These are phyloP conservation scores for Coemansia sp. DNA, from an alignment of 192 early-diverging fungal genomes.

Conservation along the genomic window DNA sequence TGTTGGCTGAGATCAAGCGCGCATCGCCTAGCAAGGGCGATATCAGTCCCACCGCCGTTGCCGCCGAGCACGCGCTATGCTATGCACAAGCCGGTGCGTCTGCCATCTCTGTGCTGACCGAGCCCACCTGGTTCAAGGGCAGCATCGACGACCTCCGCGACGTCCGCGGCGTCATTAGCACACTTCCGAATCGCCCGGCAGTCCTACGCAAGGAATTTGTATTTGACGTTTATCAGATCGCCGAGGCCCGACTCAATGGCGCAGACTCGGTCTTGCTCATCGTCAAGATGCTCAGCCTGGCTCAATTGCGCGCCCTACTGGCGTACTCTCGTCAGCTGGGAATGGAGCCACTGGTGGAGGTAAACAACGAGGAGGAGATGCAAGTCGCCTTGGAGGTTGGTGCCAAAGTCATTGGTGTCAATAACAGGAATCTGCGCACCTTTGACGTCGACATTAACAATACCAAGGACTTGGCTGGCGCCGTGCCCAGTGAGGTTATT, in stretches of 20 bases:
- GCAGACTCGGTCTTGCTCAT: conserved; percentile 97
- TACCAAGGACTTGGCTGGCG: conserved; percentile 73
- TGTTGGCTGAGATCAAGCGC: conserved; percentile 98
- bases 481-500: conserved; percentile 70
- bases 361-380: conserved; percentile 93
- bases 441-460: conserved; percentile 94
- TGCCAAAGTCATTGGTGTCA: conserved; percentile 92
- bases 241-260: conserved; percentile 93
- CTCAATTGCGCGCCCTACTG: conserved; percentile 70
- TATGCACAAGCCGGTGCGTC: conserved; percentile 92
- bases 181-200: conserved; percentile 77
- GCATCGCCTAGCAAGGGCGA: conserved; percentile 96
- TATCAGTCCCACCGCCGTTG: conserved; percentile 82
- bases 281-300: conserved; percentile 86
- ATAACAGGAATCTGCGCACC: conserved; percentile 96
- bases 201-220: conserved; percentile 98
- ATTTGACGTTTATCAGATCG: conserved; percentile 92
- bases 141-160: conserved; percentile 87
- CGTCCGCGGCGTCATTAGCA: conserved; percentile 73
- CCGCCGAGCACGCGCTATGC: conserved; percentile 80
- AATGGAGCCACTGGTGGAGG: conserved; percentile 99
- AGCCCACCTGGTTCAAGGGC: conserved; percentile 99
- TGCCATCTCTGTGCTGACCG: conserved; percentile 96
- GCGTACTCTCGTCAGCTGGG: conserved; percentile 74
- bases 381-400: conserved; percentile 76